Evolutionary conservation across 2,329 filamentous ascomycete species (phyloP).

Genomic region (Cladosporium sp.): DNA sequence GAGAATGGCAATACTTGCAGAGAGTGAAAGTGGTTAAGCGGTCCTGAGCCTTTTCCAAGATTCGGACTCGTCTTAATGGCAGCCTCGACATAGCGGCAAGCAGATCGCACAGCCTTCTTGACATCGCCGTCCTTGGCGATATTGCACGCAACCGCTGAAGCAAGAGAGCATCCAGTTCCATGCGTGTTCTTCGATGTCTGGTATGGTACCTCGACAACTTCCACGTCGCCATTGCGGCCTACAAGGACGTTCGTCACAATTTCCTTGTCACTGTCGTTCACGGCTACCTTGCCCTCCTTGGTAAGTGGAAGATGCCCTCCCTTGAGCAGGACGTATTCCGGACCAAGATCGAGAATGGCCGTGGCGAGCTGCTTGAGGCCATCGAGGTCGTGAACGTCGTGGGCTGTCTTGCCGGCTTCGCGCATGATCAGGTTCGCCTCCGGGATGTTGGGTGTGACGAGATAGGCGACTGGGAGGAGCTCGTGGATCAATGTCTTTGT

Average conservation of each 20-base stretch:
- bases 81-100: slow-evolving; percentile 70
- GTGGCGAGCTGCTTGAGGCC: slow-evolving; percentile 71
- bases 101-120: slow-evolving; percentile 63
- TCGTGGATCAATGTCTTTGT: slow-evolving; percentile 60
- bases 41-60: slow-evolving; percentile 68
- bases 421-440: slow-evolving; percentile 69
- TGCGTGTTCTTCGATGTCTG: slow-evolving; percentile 80
- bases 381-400: slow-evolving; percentile 58
- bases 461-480: slow-evolving; percentile 66
- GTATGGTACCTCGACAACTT: slow-evolving; percentile 70
- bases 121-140: slow-evolving; percentile 62
- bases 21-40: slow-evolving; percentile 79
- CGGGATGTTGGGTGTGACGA: slow-evolving; percentile 77
- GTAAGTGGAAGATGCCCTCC: slow-evolving; percentile 85
- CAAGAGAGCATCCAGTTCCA: slow-evolving; percentile 91
- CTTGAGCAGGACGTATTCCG: slow-evolving; percentile 82
- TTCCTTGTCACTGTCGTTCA: slow-evolving; percentile 59
- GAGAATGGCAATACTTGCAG: slow-evolving; percentile 68
- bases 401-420: slow-evolving; percentile 48
- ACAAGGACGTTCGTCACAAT: slow-evolving; percentile 74
- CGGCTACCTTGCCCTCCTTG: slow-evolving; percentile 61
- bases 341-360: slow-evolving; percentile 67
- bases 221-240: slow-evolving; percentile 59
- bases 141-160: slow-evolving; percentile 79
- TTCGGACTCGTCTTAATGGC: slow-evolving; percentile 67